Conservation (phyloP, 1,284 basidiomycete species). For the Sparassis latifolia region DNA sequence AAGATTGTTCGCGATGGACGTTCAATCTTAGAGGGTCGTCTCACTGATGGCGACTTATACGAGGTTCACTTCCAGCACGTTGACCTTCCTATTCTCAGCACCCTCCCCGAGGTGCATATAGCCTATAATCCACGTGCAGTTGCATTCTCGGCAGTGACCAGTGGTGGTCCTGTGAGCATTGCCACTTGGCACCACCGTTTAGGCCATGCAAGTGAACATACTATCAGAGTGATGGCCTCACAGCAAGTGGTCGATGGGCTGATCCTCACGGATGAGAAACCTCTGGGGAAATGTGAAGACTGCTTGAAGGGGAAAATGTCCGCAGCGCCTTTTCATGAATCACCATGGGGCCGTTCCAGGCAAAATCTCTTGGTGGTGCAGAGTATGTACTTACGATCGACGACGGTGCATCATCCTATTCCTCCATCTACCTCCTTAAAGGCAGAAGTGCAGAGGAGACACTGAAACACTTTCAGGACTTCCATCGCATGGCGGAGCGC, state of each 20-base stretch:
- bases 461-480: constrained; percentile 14
- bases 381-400: constrained; percentile 19
- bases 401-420: constrained; percentile 13
- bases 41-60: background rate
- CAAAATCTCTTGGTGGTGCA: constrained; percentile 14
- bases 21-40: background rate
- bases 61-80: background rate
- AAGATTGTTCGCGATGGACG: background rate
- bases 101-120: background rate
- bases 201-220: background rate
- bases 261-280: background rate
- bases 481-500: constrained; percentile 9
- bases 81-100: background rate
- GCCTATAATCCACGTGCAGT: background rate
- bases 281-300: constrained; percentile 6
- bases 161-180: background rate
- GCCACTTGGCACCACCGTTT: constrained; percentile 1
- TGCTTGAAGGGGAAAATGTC: constrained; percentile 28
- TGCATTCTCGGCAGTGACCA: too few relatives aligned
- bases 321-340: constrained; percentile 22
- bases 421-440: constrained; percentile 13
- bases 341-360: constrained; percentile 25
- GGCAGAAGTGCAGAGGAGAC: constrained; percentile 16
- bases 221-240: background rate
- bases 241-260: background rate